phyloP scores from a whole-genome alignment of 164 flowering plant genomes.

The Nelumbo lutea region DNA sequence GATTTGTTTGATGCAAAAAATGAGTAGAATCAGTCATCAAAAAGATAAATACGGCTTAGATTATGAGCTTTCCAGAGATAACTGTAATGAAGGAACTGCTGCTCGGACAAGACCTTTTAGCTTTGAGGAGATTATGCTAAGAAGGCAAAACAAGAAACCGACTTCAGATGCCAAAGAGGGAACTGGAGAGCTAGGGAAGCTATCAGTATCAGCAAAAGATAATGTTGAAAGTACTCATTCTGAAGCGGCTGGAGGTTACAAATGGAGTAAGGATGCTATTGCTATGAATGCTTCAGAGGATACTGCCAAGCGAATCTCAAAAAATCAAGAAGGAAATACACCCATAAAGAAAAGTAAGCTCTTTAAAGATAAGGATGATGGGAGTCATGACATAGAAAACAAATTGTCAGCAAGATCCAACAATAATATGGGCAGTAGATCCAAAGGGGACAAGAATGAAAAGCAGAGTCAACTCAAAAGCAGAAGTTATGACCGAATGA shows the following conservation, averaged over 20 bases:
- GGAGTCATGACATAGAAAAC: slow-evolving; percentile 20
- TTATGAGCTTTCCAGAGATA: slow-evolving; percentile 18
- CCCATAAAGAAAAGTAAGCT: slow-evolving; percentile 19
- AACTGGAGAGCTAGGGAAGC: slow-evolving; percentile 15
- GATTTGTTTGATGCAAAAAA: slow-evolving; percentile 18
- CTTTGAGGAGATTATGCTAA: slow-evolving; percentile 73
- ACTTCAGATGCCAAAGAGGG: slow-evolving; percentile 27
- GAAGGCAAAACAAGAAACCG: slow-evolving; percentile 50
- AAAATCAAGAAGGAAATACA: slow-evolving; percentile 32
- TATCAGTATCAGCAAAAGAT: slow-evolving; percentile 9
- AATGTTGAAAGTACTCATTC: slow-evolving; percentile 17
- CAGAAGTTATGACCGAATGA: slow-evolving; percentile 26
- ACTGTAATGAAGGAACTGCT: slow-evolving; percentile 58
- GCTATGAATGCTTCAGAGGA: slow-evolving; percentile 21
- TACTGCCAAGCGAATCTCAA: slow-evolving; percentile 22
- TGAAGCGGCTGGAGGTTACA: slow-evolving; percentile 23
- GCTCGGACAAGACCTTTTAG: slow-evolving; percentile 93
- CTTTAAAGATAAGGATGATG: slow-evolving; percentile 27
- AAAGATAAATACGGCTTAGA: slow-evolving; percentile 28
- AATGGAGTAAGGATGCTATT: slow-evolving; percentile 17
- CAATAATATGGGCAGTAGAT: slow-evolving; percentile 18
- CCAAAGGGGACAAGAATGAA: slow-evolving; percentile 24
- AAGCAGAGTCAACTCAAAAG: slow-evolving; percentile 22
- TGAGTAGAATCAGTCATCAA: slow-evolving; percentile 39
- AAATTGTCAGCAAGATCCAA: slow-evolving; percentile 21